Conservation (phyloP, 2,329 filamentous ascomycete genomes). For the Phyllosticta capitalensis region DNA sequence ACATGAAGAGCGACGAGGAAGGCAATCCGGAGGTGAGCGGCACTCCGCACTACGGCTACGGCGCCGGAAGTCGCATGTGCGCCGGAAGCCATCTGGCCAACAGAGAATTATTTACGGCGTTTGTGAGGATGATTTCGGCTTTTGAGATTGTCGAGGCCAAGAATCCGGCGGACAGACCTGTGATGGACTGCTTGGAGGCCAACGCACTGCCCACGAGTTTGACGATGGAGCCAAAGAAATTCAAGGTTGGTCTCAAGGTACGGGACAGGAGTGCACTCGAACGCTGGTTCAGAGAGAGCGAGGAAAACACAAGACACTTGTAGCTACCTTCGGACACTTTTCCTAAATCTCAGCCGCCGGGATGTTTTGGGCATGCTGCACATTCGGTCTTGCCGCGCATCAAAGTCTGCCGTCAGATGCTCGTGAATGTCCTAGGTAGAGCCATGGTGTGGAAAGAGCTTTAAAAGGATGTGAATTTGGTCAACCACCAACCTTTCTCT, state of each 20-base stretch:
- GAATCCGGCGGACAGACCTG: slow-evolving; percentile 30
- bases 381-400: too few species aligned
- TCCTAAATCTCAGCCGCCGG: too few species aligned
- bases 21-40: slow-evolving; percentile 30
- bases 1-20: slow-evolving; percentile 37
- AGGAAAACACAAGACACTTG: slow-evolving; percentile 36
- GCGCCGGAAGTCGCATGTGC: slow-evolving; percentile 39
- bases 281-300: slow-evolving; percentile 38
- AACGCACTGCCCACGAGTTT: slow-evolving; percentile 39
- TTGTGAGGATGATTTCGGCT: slow-evolving; percentile 37
- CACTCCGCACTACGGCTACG: slow-evolving; percentile 41
- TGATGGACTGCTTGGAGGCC: slow-evolving; percentile 37
- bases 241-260: slow-evolving; percentile 39
- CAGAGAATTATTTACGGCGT: slow-evolving; percentile 36
- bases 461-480: too few species aligned
- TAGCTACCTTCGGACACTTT: too few species aligned
- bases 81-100: slow-evolving; percentile 37
- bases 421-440: too few species aligned
- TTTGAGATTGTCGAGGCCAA: slow-evolving; percentile 37
- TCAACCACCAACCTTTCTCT: too few species aligned
- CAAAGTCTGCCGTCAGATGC: too few species aligned
- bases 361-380: too few species aligned
- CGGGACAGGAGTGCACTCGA: slow-evolving; percentile 33
- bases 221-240: slow-evolving; percentile 42
- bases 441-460: too few species aligned